A percentile compares a stretch with the other conserved stretches of the same genome.
Conservation (phyloP, 1,284 basidiomycete species). For the Grifola frondosa region DNA sequence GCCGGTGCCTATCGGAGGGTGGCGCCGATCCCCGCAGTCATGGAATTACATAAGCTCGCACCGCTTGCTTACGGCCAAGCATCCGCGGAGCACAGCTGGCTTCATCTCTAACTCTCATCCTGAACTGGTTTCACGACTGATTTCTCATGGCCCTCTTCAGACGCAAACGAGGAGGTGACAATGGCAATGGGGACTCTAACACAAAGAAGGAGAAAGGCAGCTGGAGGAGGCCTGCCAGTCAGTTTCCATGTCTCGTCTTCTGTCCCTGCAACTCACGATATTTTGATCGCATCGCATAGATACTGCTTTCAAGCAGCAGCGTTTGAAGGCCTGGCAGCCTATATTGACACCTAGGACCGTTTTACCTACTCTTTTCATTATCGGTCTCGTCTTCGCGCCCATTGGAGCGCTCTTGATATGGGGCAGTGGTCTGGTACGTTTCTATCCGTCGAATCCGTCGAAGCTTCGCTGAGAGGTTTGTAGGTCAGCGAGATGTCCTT, state of each 20-base stretch:
- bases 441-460: neutral
- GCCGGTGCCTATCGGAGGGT: no score
- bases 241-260: constrained; percentile 34
- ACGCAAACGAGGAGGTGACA: constrained; percentile 31
- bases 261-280: constrained; percentile 4
- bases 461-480: neutral
- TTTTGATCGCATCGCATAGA: constrained; percentile 45
- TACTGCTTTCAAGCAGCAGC: constrained; percentile 99
- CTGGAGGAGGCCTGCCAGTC: constrained; percentile 87
- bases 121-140: constrained; percentile 11
- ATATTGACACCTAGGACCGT: constrained; percentile 98
- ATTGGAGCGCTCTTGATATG: constrained; percentile 94
- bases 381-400: constrained; percentile 93
- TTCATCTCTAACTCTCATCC: constrained; percentile 6
- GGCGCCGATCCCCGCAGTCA: neutral
- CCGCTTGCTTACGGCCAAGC: neutral
- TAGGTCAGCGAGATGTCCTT: constrained; percentile 92
- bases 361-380: constrained; percentile 92
- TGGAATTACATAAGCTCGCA: constrained; percentile 4
- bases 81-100: neutral
- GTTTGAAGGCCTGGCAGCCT: constrained; percentile 99
- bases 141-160: constrained; percentile 39
- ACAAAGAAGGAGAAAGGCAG: constrained; percentile 88
- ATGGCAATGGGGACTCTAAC: constrained; percentile 27
- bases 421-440: constrained; percentile 71